Evolutionary conservation across 306 rosid genomes (phyloP), one percentile per base, ranked within the genome.

Genomic region (Sesbania bispinosa): DNA sequence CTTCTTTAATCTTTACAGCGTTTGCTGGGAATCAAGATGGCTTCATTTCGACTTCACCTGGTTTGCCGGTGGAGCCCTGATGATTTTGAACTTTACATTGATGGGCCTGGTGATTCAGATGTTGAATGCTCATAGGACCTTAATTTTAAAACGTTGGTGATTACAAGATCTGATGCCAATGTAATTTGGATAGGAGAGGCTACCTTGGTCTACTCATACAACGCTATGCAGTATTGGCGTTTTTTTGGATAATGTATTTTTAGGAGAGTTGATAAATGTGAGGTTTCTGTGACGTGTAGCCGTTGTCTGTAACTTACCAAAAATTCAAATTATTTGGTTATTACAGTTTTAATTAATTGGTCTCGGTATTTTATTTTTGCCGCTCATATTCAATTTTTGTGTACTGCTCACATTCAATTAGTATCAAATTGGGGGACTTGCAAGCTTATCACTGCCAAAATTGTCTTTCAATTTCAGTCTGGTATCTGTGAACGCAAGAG

Each of bases 1-100:
- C 30, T n/a, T n/a, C n/a, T n/a, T n/a, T n/a, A n/a, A n/a, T n/a
- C n/a, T 69, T 21, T 43, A 50, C 88, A 94, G 99, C 94, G 99
- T 52, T 76, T 89, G 62, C 57, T 94, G 75, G 97, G 88, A 63
- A 79, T 70, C 70, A 86, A 84, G 85, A 89, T 88, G 87, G 99
- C 99, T 29, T 84, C 84, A 15, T 94, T 94, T 77, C 84, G 83
- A 14, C 90, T 94, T 7, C 69, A 84, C 79, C 79, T 94, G 79
- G 82, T 88, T 5, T 87, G 97, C 84, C 75, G 97, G 79, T 94
- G 99, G 96, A 79, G 83, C 20, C 85, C 88, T 5, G 90, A 80
- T 45, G 93, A 94, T 18, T 90, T 91, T n/a, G n/a, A 90, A 47
- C 85, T 84, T 19, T 89, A 83, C 68, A 71, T 78, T 10, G 87